These are phyloP conservation scores for Euphorbia peplus DNA, from an alignment of 345 rosid genomes.

Conservation along the genomic window DNA sequence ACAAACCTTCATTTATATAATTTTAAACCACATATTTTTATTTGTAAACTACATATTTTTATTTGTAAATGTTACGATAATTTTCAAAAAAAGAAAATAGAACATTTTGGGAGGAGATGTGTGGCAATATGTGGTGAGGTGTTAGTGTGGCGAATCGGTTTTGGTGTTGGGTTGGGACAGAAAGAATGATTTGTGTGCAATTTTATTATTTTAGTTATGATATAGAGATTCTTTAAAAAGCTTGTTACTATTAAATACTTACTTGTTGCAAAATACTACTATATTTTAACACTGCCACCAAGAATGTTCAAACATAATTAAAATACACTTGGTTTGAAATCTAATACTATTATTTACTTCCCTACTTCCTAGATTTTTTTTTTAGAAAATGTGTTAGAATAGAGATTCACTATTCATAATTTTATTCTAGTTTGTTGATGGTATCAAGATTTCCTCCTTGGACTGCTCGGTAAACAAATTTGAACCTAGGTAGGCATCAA, in stretches of 20 bases:
- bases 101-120: neutral
- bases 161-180: constrained; percentile 9
- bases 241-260: neutral
- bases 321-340: neutral
- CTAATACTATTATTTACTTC: neutral
- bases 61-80: too few relatives aligned
- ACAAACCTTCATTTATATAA: too few relatives aligned
- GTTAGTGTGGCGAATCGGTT: constrained; percentile 25
- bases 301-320: constrained; percentile 32
- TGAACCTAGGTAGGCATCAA: too few relatives aligned
- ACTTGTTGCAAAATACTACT: constrained; percentile 1
- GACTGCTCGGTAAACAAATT: too few relatives aligned
- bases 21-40: too few relatives aligned
- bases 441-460: neutral
- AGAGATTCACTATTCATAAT: neutral
- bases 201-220: constrained; percentile 1
- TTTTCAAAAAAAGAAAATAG: too few relatives aligned
- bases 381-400: neutral
- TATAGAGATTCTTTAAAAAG: neutral
- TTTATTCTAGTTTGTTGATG: neutral
- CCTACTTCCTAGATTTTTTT: constrained; percentile 7
- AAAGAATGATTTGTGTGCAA: neutral
- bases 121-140: constrained; percentile 8
- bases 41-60: too few relatives aligned
- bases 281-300: constrained; percentile 26